phyloP scores from a whole-genome alignment of 352 stramenopile species.

The Elongisporangium undulatum region DNA sequence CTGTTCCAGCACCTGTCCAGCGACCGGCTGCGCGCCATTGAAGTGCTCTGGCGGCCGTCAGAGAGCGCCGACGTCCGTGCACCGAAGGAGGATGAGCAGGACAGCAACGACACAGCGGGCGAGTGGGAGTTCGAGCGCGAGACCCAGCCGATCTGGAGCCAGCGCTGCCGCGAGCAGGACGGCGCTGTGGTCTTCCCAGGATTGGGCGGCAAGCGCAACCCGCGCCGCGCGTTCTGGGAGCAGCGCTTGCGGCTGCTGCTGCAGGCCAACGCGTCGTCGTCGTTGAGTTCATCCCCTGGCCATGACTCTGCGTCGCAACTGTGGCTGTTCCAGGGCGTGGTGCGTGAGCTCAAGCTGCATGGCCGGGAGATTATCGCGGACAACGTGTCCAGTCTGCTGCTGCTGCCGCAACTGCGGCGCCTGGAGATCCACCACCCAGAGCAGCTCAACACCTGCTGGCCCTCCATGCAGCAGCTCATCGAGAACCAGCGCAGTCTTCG shows the following conservation, averaged over 20 bases:
- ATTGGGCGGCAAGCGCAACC: constrained; percentile 25
- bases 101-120: constrained; percentile 13
- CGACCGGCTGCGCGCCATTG: constrained; percentile 40
- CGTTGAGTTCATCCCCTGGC: neutral
- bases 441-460: constrained; percentile 46
- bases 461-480: constrained; percentile 31
- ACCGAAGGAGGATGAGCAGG: constrained; percentile 5
- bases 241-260: constrained; percentile 46
- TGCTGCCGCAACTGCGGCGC: constrained; percentile 32
- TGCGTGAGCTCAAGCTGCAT: constrained; percentile 54
- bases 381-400: constrained; percentile 39
- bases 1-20: constrained; percentile 36
- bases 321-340: constrained; percentile 51
- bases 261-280: constrained; percentile 20
- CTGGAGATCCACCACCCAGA: constrained; percentile 77
- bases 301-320: constrained; percentile 1
- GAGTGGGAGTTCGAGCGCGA: constrained; percentile 37
- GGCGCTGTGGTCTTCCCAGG: neutral
- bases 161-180: constrained; percentile 9
- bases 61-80: constrained; percentile 5
- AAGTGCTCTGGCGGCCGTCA: constrained; percentile 24
- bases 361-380: constrained; percentile 49
- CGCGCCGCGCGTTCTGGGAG: constrained; percentile 48
- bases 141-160: constrained; percentile 25
- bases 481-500: constrained; percentile 23